A percentile compares a stretch with the other conserved stretches of the same genome.
Conservation (phyloP, 2,329 filamentous ascomycete species). For the Penicillium sp. region DNA sequence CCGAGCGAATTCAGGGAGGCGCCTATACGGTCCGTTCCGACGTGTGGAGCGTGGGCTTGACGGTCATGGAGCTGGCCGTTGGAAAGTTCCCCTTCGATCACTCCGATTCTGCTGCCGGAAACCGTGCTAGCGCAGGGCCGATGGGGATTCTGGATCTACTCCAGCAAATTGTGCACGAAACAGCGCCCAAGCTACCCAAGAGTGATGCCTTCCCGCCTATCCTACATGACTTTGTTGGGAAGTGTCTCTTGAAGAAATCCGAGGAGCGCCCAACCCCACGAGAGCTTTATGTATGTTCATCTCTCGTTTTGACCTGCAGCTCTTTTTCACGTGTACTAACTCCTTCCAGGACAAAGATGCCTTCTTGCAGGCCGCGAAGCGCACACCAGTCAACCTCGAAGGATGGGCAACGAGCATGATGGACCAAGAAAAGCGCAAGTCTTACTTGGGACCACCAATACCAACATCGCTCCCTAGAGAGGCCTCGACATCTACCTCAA, state of each 20-base stretch:
- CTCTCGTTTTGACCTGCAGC: not conserved
- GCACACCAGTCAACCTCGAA: slow-evolving; percentile 88
- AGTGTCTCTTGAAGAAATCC: slow-evolving; percentile 87
- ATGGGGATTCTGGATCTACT: slow-evolving; percentile 94
- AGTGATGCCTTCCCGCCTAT: slow-evolving; percentile 96
- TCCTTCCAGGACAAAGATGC: slow-evolving; percentile 75
- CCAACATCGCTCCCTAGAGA: slow-evolving; percentile 69
- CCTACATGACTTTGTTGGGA: slow-evolving; percentile 94
- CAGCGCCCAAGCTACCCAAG: slow-evolving; percentile 88
- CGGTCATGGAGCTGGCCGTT: slow-evolving; percentile 95
- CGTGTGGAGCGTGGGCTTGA: slow-evolving; percentile 96
- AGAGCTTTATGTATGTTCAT: slow-evolving; percentile 75
- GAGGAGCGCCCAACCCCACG: slow-evolving; percentile 87
- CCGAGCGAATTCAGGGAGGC: slow-evolving; percentile 94
- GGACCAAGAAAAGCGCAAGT: slow-evolving; percentile 93
- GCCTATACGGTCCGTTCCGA: slow-evolving; percentile 98
- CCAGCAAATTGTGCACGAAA: slow-evolving; percentile 96
- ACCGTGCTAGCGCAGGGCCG: slow-evolving; percentile 66
- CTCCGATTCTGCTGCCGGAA: slow-evolving; percentile 73
- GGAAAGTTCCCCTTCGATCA: slow-evolving; percentile 92
- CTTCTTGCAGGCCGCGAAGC: slow-evolving; percentile 93
- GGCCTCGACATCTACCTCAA: slow-evolving; percentile 21
- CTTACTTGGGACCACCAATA: slow-evolving; percentile 80
- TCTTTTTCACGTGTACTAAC: slow-evolving; percentile 8
- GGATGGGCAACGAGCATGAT: slow-evolving; percentile 94